Evolutionary conservation across 768 basidiomycete genomes (phyloP).

Genomic region (Phaeotremella skinneri): DNA sequence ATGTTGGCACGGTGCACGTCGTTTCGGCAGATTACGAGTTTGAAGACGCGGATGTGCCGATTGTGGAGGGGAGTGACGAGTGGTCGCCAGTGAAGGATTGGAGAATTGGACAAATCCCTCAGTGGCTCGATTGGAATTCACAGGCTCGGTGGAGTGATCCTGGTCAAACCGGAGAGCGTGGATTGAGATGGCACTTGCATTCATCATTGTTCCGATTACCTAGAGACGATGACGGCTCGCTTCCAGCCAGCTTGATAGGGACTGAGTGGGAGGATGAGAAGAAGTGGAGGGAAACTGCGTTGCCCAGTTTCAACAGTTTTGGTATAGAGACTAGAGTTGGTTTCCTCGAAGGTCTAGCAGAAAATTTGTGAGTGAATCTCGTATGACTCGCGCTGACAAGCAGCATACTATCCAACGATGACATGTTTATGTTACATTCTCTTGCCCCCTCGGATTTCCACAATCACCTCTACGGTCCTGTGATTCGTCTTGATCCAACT

Average conservation of each 20-base stretch:
- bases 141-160: background rate
- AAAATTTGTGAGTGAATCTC: conserved; percentile 38
- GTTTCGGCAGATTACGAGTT: conserved; percentile 38
- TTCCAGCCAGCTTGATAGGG: background rate
- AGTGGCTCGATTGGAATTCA: conserved; percentile 38
- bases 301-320: conserved; percentile 48
- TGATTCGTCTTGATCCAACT: conserved; percentile 35
- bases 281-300: conserved; percentile 31
- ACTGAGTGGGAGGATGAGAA: conserved; percentile 19
- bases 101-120: conserved; percentile 44
- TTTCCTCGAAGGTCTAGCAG: conserved; percentile 39
- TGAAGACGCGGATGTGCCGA: background rate
- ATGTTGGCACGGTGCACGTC: conserved; percentile 36
- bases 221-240: conserved; percentile 5
- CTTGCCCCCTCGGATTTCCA: conserved; percentile 42
- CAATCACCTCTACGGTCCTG: conserved; percentile 41
- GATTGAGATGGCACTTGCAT: conserved; percentile 47
- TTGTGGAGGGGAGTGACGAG: background rate
- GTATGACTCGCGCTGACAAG: background rate
- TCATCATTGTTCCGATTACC: conserved; percentile 41
- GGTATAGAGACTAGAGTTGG: conserved; percentile 43
- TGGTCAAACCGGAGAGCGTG: background rate
- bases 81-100: conserved; percentile 8
- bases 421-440: conserved; percentile 44
- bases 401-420: conserved; percentile 46